Base-by-base conservation (phyloP, 1,284 basidiomycete genomes). In the Abortiporus biennis region DNA sequence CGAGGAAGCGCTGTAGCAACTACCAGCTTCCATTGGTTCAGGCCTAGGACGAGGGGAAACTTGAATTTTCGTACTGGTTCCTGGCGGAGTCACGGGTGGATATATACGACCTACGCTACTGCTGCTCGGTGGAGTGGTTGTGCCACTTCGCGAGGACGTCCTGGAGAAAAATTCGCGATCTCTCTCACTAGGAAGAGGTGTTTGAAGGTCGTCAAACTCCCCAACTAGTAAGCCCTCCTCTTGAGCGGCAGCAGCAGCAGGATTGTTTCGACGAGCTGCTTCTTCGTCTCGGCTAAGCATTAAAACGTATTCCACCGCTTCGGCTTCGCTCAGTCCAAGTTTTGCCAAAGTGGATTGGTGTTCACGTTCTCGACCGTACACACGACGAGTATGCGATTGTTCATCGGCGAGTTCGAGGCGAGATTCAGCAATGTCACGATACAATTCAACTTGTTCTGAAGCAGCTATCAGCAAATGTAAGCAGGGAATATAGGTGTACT, bases 271-370 rank as follows among this genome's bases (percentile, higher is more conserved):
- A 3, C 49, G 57, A 3, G 15, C 6, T 44, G 69, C 66, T 19
- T 78, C 78, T 55, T 92, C 85, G 27, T 93, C 90, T 4, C 85
- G 77, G 48, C 85, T 90, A 44, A 93, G 72, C 87, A 93, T 91
- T 41, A 93, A 59, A 0, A 82, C 74, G 54, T 92, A 92, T 51
- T 89, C 85, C 16, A 93, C 65, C 1, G 85, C 87, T 54, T 90
- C 89, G 5, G 67, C 64, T 54, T 93, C 90, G 49, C 72, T 80
- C 35, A 93, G 63, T 1, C 87, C 88, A 8, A 92, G 69, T n/a
- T 65, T 65, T 17, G 76, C 69, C 16, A 87, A 59, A 6, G 71
- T 71, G 2, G 66, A 67, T 12, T 63, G 63, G 49, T 88, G 83
- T 47, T 77, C 81, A 24, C 67, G 66, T 48, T 75, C 74, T 27